phyloP scores from a whole-genome alignment of 257 asterid genomes.

The Salvia rosmarinus region DNA sequence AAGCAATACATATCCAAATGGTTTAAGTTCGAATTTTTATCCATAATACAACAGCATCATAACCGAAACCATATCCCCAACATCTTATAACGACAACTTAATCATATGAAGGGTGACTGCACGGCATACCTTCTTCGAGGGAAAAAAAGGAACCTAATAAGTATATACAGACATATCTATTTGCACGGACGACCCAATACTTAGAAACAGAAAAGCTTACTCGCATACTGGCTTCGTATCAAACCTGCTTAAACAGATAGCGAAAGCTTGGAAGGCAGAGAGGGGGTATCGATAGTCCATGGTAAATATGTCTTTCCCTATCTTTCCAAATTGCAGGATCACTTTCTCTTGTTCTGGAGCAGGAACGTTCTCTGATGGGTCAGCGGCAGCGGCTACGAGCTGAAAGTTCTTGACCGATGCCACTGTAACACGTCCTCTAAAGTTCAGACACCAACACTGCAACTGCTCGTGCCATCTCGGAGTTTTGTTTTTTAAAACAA shows the following conservation, averaged over 20 bases:
- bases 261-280: slow-evolving; percentile 76
- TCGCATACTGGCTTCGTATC: slow-evolving; percentile 70
- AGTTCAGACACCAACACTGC: slow-evolving; percentile 78
- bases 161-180: slow-evolving; percentile 31
- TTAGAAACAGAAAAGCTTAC: slow-evolving; percentile 37
- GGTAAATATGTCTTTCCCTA: slow-evolving; percentile 71
- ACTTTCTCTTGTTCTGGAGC: slow-evolving; percentile 57
- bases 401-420: slow-evolving; percentile 84
- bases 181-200: background rate
- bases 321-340: slow-evolving; percentile 68
- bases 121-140: slow-evolving; percentile 25
- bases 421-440: slow-evolving; percentile 70
- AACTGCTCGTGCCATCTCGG: slow-evolving; percentile 81
- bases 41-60: slow-evolving; percentile 26
- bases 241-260: slow-evolving; percentile 72
- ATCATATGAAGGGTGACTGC: slow-evolving; percentile 26
- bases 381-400: slow-evolving; percentile 55
- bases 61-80: slow-evolving; percentile 16
- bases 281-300: slow-evolving; percentile 76
- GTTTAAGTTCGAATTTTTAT: background rate
- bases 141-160: background rate
- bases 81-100: slow-evolving; percentile 25
- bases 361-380: slow-evolving; percentile 41
- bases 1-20: slow-evolving; percentile 13
- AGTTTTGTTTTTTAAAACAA: slow-evolving; percentile 55